A percentile compares a stretch with the other conserved stretches of the same genome.
Conservation (phyloP, 2,329 filamentous ascomycete genomes). For the Pezicula neosporulosa region DNA sequence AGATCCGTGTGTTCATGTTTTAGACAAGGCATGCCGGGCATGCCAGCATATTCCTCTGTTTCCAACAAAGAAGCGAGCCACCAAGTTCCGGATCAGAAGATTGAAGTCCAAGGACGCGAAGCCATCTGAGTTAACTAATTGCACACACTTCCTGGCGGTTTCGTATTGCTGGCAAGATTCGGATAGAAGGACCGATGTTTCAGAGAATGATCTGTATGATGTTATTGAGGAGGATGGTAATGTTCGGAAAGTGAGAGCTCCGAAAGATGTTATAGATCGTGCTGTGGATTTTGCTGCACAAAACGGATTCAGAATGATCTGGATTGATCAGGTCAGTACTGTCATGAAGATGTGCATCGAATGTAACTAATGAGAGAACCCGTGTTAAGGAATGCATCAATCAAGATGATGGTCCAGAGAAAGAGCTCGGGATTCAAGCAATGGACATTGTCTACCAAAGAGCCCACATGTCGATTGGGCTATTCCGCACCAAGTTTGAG, state of each 20-base stretch:
- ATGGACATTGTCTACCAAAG: slow-evolving; percentile 18
- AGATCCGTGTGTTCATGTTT: background rate
- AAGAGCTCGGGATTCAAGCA: slow-evolving; percentile 16
- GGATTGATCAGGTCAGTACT: slow-evolving; percentile 12
- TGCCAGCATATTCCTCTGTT: background rate
- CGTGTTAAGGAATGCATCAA: slow-evolving; percentile 16
- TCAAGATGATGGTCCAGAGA: slow-evolving; percentile 14
- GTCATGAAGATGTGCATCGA: background rate
- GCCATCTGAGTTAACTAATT: background rate
- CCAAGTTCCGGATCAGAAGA: background rate
- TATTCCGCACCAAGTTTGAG: background rate
- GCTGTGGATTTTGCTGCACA: slow-evolving; percentile 9
- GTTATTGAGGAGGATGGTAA: background rate
- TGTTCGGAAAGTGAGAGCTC: slow-evolving; percentile 4
- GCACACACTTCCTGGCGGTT: slow-evolving; percentile 5
- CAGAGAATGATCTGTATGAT: background rate
- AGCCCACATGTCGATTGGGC: slow-evolving; percentile 6
- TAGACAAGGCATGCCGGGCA: background rate
- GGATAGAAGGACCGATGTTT: background rate
- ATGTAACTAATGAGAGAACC: background rate
- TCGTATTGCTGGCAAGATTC: slow-evolving; percentile 9
- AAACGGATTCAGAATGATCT: slow-evolving; percentile 10
- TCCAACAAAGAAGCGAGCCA: background rate
- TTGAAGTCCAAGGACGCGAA: background rate
- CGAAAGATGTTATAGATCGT: slow-evolving; percentile 9